These are phyloP conservation scores for Helicocarpus griseus DNA, from an alignment of 2,329 filamentous ascomycete species.

Conservation along the genomic window DNA sequence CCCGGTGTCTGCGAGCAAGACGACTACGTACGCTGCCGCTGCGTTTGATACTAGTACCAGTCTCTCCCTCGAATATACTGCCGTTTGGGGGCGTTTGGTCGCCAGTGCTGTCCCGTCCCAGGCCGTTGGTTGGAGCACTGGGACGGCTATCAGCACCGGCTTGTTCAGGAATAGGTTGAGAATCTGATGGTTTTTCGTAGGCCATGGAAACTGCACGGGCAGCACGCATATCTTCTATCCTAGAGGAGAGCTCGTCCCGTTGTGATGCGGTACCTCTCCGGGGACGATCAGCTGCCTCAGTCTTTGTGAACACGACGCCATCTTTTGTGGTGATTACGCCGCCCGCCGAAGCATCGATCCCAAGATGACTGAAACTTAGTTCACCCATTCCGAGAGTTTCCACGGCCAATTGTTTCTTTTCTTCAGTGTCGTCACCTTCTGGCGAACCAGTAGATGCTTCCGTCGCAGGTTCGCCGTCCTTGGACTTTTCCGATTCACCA, in stretches of 20 bases:
- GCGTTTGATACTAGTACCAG: slow-evolving; percentile 45
- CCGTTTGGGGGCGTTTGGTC: slow-evolving; percentile 58
- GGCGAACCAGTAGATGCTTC: slow-evolving; percentile 19
- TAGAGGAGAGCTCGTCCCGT: slow-evolving; percentile 45
- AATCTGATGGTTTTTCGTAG: slow-evolving; percentile 40
- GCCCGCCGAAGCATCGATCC: slow-evolving; percentile 45
- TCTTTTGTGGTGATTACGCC: slow-evolving; percentile 28
- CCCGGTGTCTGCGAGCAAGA: slow-evolving; percentile 62
- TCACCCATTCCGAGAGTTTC: slow-evolving; percentile 85
- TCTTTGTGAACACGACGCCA: slow-evolving; percentile 28
- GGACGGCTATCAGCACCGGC: slow-evolving; percentile 22
- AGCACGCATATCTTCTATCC: slow-evolving; percentile 49
- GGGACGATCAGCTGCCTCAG: slow-evolving; percentile 21
- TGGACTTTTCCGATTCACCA: slow-evolving; percentile 22
- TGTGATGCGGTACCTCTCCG: slow-evolving; percentile 29
- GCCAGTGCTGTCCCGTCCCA: slow-evolving; percentile 31
- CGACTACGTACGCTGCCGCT: slow-evolving; percentile 60
- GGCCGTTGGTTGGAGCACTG: slow-evolving; percentile 11
- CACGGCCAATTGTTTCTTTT: slow-evolving; percentile 63
- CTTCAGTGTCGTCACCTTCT: slow-evolving; percentile 23
- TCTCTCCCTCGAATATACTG: slow-evolving; percentile 56
- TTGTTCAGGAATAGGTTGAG: slow-evolving; percentile 25
- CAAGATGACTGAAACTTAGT: slow-evolving; percentile 78
- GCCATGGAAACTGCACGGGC: slow-evolving; percentile 53
- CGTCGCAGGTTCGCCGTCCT: slow-evolving; percentile 17